These are phyloP conservation scores for Heritiera littoralis DNA, from an alignment of 345 rosid species.

Conservation along the genomic window DNA sequence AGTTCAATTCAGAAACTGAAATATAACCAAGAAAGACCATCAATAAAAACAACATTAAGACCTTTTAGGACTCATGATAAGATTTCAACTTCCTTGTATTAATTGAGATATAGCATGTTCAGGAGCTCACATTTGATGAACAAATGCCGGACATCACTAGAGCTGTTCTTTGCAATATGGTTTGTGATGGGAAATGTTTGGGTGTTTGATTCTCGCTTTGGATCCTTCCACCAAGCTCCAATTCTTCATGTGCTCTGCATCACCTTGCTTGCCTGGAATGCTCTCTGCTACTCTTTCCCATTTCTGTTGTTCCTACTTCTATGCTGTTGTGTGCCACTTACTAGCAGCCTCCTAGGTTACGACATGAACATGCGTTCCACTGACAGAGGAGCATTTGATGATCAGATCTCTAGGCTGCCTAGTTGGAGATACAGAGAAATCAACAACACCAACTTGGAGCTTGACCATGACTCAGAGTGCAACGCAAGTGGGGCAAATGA, in stretches of 20 bases:
- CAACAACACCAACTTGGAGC: slow-evolving; percentile 33
- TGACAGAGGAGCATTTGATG: slow-evolving; percentile 86
- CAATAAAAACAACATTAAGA: background rate
- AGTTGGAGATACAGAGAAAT: slow-evolving; percentile 75
- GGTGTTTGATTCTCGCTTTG: slow-evolving; percentile 92
- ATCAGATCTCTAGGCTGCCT: slow-evolving; percentile 77
- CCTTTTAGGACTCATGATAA: background rate
- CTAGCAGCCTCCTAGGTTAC: slow-evolving; percentile 82
- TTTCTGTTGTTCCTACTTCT: slow-evolving; percentile 84
- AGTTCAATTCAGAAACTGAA: too few relatives aligned
- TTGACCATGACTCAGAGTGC: slow-evolving; percentile 27
- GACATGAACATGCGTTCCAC: slow-evolving; percentile 85
- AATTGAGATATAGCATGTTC: slow-evolving; percentile 28
- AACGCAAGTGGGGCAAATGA: slow-evolving; percentile 33
- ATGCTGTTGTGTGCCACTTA: slow-evolving; percentile 82
- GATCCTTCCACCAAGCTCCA: slow-evolving; percentile 77
- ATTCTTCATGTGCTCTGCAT: slow-evolving; percentile 85
- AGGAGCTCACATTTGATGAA: slow-evolving; percentile 84
- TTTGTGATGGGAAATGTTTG: slow-evolving; percentile 98
- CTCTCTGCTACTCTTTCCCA: slow-evolving; percentile 86
- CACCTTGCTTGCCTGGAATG: slow-evolving; percentile 92
- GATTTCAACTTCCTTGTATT: background rate
- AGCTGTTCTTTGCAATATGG: slow-evolving; percentile 99
- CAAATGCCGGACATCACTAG: slow-evolving; percentile 83
- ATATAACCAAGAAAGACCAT: too few relatives aligned